Evolutionary conservation across 306 rosid genomes (phyloP).

Genomic region (Ziziphus jujuba): DNA sequence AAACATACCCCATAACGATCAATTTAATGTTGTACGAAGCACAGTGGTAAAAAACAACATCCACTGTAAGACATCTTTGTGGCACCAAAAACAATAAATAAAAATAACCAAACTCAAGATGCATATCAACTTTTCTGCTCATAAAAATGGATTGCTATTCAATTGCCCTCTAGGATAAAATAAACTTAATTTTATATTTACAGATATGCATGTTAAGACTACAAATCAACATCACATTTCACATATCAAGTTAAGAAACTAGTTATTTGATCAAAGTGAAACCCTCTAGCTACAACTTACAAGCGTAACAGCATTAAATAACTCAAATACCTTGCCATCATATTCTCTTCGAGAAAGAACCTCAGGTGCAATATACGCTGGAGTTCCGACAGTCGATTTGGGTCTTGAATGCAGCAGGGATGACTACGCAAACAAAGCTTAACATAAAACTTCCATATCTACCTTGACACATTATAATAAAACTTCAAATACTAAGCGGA

Average conservation of each 20-base stretch:
- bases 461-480: conserved; percentile 6
- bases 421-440: conserved; percentile 52
- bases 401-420: conserved; percentile 88
- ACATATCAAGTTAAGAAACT: too few relatives aligned
- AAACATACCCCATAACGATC: neutral
- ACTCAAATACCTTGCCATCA: conserved; percentile 73
- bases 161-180: neutral
- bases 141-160: neutral
- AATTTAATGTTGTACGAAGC: neutral
- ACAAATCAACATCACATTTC: neutral
- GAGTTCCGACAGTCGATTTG: conserved; percentile 82
- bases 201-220: neutral
- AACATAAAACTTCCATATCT: conserved; percentile 20
- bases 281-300: neutral
- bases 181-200: neutral
- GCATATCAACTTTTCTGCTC: neutral
- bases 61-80: conserved; percentile 5
- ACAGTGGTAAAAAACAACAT: neutral
- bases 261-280: too few relatives aligned
- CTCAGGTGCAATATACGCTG: conserved; percentile 90
- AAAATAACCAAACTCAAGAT: neutral
- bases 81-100: neutral
- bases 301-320: neutral
- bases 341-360: conserved; percentile 85
- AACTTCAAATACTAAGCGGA: conserved; percentile 24